Evolutionary conservation across 2,329 filamentous ascomycete species (phyloP).

Genomic region (Bretziella fagacearum): DNA sequence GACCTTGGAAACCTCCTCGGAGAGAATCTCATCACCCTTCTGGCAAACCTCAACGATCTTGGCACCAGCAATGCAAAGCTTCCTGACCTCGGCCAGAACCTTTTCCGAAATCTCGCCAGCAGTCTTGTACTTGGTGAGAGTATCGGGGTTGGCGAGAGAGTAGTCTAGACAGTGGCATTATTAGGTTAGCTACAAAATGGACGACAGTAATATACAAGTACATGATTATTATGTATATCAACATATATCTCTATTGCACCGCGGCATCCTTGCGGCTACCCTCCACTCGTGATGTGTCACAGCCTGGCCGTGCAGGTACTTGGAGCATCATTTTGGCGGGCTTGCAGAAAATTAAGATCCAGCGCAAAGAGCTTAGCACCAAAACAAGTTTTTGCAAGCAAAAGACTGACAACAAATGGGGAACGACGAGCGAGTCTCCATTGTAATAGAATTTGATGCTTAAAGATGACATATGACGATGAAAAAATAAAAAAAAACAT

Average conservation of each 20-base stretch:
- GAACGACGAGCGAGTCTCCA: not conserved
- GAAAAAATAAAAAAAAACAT: conserved; percentile 18
- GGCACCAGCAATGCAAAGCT: conserved; percentile 61
- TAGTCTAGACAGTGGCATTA: conserved; percentile 44
- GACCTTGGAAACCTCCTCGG: conserved; percentile 86
- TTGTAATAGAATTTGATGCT: not conserved
- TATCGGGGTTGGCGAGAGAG: conserved; percentile 79
- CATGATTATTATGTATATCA: not conserved
- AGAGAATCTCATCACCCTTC: conserved; percentile 85
- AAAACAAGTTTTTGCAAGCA: not conserved
- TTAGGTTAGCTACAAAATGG: not conserved
- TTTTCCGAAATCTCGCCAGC: conserved; percentile 90
- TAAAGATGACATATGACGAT: not conserved
- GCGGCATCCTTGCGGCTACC: not conserved
- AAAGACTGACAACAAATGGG: not conserved
- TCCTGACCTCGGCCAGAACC: conserved; percentile 70
- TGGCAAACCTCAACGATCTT: conserved; percentile 92
- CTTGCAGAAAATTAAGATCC: conserved; percentile 1
- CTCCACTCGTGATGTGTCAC: conserved; percentile 1
- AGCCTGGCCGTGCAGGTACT: not conserved
- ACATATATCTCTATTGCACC: not conserved
- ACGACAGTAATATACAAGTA: not conserved
- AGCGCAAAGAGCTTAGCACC: not conserved
- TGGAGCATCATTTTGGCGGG: conserved; percentile 8
- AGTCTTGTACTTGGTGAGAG: conserved; percentile 97